Conservation (phyloP, 805 yeast genomes). For the Candida qinlingensis region DNA sequence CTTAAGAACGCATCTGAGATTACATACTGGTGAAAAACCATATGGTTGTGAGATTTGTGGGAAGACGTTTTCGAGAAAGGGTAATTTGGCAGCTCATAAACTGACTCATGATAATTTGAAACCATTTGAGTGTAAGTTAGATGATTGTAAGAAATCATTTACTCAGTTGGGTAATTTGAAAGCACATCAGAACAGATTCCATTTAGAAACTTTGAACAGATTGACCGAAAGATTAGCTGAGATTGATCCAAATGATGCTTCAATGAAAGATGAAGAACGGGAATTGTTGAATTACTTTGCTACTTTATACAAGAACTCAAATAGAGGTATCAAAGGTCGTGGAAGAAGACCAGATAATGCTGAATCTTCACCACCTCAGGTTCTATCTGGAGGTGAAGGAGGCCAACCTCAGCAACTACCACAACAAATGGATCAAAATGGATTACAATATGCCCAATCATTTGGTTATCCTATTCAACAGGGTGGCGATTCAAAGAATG, state of each 20-base stretch:
- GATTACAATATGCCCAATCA: background rate
- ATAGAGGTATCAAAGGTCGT: slow-evolving; percentile 88
- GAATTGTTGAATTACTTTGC: slow-evolving; percentile 74
- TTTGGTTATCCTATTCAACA: background rate
- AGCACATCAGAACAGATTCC: slow-evolving; percentile 91
- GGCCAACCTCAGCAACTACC: slow-evolving; percentile 1
- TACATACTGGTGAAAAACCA: slow-evolving; percentile 93
- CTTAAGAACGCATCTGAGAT: slow-evolving; percentile 73
- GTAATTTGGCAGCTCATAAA: slow-evolving; percentile 84
- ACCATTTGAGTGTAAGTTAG: slow-evolving; percentile 77
- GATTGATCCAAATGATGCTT: slow-evolving; percentile 42
- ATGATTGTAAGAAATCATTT: slow-evolving; percentile 76
- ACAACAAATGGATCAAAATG: background rate
- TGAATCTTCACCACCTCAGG: background rate
- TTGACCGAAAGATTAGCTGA: slow-evolving; percentile 66
- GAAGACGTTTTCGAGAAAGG: slow-evolving; percentile 80
- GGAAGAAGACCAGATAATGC: slow-evolving; percentile 46
- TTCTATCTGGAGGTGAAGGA: too few relatives aligned
- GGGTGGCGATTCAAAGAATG: slow-evolving; percentile 4
- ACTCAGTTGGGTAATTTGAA: slow-evolving; percentile 92
- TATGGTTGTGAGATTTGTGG: slow-evolving; percentile 74
- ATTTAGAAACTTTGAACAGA: slow-evolving; percentile 59
- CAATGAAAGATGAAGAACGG: slow-evolving; percentile 57
- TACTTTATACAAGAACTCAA: slow-evolving; percentile 77
- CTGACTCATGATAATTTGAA: slow-evolving; percentile 75